phyloP scores from a whole-genome alignment of 495 filamentous ascomycete species.

The Hyaloscypha variabilis region DNA sequence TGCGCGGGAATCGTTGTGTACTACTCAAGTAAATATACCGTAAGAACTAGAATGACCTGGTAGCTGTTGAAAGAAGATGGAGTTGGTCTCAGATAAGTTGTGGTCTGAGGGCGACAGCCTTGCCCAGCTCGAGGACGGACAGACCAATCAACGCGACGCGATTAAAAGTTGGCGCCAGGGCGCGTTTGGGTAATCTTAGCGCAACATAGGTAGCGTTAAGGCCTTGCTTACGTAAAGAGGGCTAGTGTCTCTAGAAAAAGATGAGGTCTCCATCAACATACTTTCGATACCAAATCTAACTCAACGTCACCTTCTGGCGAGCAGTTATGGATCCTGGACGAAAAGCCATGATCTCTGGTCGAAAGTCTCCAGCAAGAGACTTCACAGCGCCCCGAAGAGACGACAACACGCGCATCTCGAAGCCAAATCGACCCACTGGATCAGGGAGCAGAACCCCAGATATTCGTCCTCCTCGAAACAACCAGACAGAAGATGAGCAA shows the following conservation, averaged over 20 bases:
- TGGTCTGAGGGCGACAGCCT: not conserved
- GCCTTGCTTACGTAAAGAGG: not conserved
- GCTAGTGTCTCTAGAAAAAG: not conserved
- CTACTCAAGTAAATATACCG: not conserved
- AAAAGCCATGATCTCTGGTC: slow-evolving; percentile 28
- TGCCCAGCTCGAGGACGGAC: not conserved
- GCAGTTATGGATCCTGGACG: slow-evolving; percentile 31
- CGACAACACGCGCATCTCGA: slow-evolving; percentile 29
- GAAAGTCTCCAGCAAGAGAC: slow-evolving; percentile 28
- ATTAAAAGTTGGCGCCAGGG: not conserved
- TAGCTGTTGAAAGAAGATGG: not conserved
- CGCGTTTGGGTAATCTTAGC: too few species aligned
- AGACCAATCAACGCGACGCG: not conserved
- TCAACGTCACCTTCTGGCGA: not conserved
- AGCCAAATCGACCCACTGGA: slow-evolving; percentile 19
- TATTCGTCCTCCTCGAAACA: slow-evolving; percentile 46
- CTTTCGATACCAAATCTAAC: too few species aligned
- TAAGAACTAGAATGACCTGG: not conserved
- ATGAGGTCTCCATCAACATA: too few species aligned
- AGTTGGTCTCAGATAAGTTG: not conserved
- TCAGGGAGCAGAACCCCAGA: slow-evolving; percentile 27
- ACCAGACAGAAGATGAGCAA: slow-evolving; percentile 74
- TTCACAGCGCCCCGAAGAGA: slow-evolving; percentile 33
- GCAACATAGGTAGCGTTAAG: too few species aligned
- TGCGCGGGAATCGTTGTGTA: not conserved